These are phyloP conservation scores for Salix viminalis DNA, from an alignment of 345 rosid genomes.

Conservation along the genomic window DNA sequence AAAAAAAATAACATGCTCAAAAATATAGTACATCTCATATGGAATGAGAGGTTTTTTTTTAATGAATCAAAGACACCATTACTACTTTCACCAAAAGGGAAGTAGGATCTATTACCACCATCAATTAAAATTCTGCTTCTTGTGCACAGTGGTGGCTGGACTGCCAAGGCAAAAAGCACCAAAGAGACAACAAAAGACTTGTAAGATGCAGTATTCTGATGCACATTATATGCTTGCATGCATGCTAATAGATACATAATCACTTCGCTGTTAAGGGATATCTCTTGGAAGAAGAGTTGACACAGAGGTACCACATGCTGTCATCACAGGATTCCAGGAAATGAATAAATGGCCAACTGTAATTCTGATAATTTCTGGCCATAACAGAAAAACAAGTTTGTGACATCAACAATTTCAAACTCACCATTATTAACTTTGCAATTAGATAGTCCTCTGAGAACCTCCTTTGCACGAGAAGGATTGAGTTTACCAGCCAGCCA, in stretches of 20 bases:
- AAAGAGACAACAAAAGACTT: constrained; percentile 2
- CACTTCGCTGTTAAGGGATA: neutral
- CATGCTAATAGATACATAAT: neutral
- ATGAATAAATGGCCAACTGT: neutral
- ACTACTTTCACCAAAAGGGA: neutral
- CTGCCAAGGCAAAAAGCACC: neutral
- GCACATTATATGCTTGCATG: neutral
- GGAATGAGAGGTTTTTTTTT: neutral
- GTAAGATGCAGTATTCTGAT: neutral
- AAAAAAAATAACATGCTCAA: neutral
- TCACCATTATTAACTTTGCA: constrained; percentile 85
- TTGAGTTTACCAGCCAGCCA: constrained; percentile 83
- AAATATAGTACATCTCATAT: neutral
- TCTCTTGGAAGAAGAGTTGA: neutral
- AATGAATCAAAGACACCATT: neutral
- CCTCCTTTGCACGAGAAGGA: constrained; percentile 56
- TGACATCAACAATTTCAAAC: constrained; percentile 7
- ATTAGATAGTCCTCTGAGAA: constrained; percentile 76
- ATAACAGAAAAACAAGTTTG: neutral
- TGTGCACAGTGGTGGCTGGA: neutral
- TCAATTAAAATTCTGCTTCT: neutral
- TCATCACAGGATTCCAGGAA: neutral
- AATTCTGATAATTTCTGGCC: neutral
- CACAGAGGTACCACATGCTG: neutral
- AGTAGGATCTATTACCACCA: neutral